These are phyloP conservation scores for Hymenoscyphus fraxineus DNA, from an alignment of 2,329 filamentous ascomycete species.

Conservation along the genomic window DNA sequence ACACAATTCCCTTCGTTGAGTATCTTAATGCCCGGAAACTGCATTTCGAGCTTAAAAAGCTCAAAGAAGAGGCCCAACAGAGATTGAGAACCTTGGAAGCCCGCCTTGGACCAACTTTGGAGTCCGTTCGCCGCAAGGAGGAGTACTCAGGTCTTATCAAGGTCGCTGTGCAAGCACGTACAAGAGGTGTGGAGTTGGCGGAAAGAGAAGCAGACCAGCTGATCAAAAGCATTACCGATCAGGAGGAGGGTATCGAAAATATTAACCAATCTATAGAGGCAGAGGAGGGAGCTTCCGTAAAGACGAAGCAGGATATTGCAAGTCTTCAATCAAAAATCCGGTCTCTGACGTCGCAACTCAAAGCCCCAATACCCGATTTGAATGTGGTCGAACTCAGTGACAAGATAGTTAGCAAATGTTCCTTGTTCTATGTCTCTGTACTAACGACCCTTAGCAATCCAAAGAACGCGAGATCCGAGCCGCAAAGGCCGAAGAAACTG, in stretches of 20 bases:
- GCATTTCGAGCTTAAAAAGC: constrained; percentile 50
- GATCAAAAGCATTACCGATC: constrained; percentile 40
- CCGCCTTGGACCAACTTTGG: constrained; percentile 62
- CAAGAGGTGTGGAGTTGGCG: constrained; percentile 48
- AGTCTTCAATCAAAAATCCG: constrained; percentile 55
- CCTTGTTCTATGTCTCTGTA: background rate
- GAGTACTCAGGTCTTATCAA: constrained; percentile 59
- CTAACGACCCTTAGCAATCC: constrained; percentile 43
- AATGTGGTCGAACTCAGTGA: constrained; percentile 41
- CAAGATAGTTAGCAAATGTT: constrained; percentile 35
- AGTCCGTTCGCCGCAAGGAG: constrained; percentile 66
- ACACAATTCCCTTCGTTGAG: constrained; percentile 60
- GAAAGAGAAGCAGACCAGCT: constrained; percentile 50
- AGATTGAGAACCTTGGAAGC: constrained; percentile 59
- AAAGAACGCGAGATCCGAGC: constrained; percentile 55
- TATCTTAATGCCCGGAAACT: constrained; percentile 54
- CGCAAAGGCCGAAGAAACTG: constrained; percentile 41
- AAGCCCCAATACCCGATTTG: constrained; percentile 62
- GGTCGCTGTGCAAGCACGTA: constrained; percentile 51
- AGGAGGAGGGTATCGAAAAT: constrained; percentile 38
- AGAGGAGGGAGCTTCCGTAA: constrained; percentile 46
- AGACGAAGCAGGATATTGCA: constrained; percentile 48
- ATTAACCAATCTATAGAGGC: constrained; percentile 46
- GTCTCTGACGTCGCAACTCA: constrained; percentile 58
- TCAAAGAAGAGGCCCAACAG: constrained; percentile 49